These are phyloP conservation scores for Harringtonia aguacate DNA, from an alignment of 2,329 filamentous ascomycete genomes.

Conservation along the genomic window DNA sequence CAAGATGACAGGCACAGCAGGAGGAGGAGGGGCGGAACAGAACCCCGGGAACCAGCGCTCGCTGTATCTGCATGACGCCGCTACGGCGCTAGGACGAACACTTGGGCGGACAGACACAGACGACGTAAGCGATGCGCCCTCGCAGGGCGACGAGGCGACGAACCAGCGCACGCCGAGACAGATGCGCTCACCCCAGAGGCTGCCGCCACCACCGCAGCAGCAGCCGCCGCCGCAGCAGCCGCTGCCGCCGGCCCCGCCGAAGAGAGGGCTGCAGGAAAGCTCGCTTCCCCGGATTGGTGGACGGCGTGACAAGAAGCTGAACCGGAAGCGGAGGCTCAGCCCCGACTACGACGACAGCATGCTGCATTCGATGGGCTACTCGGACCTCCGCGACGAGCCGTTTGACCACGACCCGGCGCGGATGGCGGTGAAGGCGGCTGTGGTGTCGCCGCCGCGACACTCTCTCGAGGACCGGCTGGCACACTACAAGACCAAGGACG, in stretches of 20 bases:
- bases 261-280: slow-evolving; percentile 13
- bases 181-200: slow-evolving; percentile 1
- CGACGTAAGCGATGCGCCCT: slow-evolving; percentile 15
- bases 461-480: slow-evolving; percentile 37
- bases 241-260: slow-evolving; percentile 8
- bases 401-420: slow-evolving; percentile 48
- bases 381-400: slow-evolving; percentile 36
- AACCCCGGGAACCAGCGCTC: slow-evolving; percentile 17
- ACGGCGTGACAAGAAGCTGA: slow-evolving; percentile 7
- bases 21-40: slow-evolving; percentile 7
- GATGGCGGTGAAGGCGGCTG: slow-evolving; percentile 26
- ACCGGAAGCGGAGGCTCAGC: slow-evolving; percentile 31
- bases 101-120: slow-evolving; percentile 13
- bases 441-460: slow-evolving; percentile 20
- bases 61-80: slow-evolving; percentile 16
- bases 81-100: slow-evolving; percentile 9
- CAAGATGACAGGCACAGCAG: slow-evolving; percentile 1
- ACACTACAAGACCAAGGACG: slow-evolving; percentile 35
- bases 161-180: slow-evolving; percentile 16
- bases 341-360: slow-evolving; percentile 47
- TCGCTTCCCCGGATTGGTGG: slow-evolving; percentile 9
- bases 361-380: slow-evolving; percentile 42
- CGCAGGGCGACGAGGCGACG: slow-evolving; percentile 18
- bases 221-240: slow-evolving; percentile 5
- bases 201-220: slow-evolving; percentile 3